Evolutionary conservation across 768 basidiomycete species (phyloP).

Genomic region (Nidula microcarpa): DNA sequence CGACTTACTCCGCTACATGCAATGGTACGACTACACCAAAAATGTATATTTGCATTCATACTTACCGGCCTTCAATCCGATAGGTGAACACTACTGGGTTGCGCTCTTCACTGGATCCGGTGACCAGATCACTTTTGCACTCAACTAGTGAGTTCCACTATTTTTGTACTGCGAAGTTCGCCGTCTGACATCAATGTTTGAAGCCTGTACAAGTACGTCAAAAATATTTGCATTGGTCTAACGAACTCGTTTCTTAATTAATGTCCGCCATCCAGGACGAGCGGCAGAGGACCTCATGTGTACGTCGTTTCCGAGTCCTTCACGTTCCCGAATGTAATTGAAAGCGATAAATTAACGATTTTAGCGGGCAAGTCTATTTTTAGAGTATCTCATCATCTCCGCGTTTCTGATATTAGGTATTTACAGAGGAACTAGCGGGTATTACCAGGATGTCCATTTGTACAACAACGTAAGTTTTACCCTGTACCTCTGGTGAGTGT

Average conservation of each 20-base stretch:
- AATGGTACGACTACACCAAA: constrained; percentile 5
- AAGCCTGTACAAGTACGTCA: background rate
- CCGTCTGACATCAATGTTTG: background rate
- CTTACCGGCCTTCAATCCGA: background rate
- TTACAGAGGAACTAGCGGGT: constrained; percentile 13
- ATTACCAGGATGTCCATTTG: constrained; percentile 16
- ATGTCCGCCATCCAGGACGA: constrained; percentile 5
- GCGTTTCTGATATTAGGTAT: background rate
- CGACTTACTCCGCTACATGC: constrained; percentile 15
- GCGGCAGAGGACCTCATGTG: constrained; percentile 18
- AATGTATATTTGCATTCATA: background rate
- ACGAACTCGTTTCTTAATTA: background rate
- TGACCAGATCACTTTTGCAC: constrained; percentile 18
- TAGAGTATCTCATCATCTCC: background rate
- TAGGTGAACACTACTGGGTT: constrained; percentile 10
- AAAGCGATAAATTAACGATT: background rate
- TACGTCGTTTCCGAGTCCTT: background rate
- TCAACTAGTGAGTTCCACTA: constrained; percentile 11
- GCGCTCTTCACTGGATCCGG: constrained; percentile 16
- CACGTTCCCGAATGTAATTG: background rate
- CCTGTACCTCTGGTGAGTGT: background rate
- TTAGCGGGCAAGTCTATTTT: constrained; percentile 2
- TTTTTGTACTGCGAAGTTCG: background rate
- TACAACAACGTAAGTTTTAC: constrained; percentile 13
- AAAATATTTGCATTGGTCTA: background rate